These are phyloP conservation scores for Solanum hybrid DNA, from an alignment of 305 asterid species.

Conservation along the genomic window DNA sequence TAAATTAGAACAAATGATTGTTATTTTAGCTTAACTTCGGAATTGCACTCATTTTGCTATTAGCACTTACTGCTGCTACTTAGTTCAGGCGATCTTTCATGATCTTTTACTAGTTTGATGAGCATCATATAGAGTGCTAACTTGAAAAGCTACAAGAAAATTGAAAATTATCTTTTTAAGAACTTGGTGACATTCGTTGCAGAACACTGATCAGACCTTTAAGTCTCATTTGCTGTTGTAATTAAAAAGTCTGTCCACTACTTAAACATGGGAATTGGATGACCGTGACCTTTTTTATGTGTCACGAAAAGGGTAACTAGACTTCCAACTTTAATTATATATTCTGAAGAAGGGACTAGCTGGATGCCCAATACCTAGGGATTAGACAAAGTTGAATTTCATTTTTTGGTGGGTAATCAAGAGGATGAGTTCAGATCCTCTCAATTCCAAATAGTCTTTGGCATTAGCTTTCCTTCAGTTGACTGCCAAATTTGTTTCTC, in stretches of 20 bases:
- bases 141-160: neutral
- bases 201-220: too few relatives aligned
- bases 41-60: neutral
- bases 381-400: neutral
- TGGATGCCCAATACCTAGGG: neutral
- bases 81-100: neutral
- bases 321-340: neutral
- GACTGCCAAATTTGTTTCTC: neutral
- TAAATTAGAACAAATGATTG: neutral
- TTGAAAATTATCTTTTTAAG: neutral
- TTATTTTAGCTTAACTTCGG: neutral
- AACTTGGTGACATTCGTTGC: too few relatives aligned
- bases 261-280: too few relatives aligned
- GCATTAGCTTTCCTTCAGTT: neutral
- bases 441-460: neutral
- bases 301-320: neutral
- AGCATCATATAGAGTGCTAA: neutral
- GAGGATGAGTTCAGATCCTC: neutral
- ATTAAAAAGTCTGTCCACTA: too few relatives aligned
- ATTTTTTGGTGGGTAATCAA: neutral
- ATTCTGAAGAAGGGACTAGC: neutral
- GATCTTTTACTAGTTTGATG: neutral
- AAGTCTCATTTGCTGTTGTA: too few relatives aligned
- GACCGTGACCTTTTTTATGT: neutral
- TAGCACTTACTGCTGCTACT: neutral